phyloP scores from a whole-genome alignment of 1,284 basidiomycete genomes.

The Sanghuangporus weigelae region DNA sequence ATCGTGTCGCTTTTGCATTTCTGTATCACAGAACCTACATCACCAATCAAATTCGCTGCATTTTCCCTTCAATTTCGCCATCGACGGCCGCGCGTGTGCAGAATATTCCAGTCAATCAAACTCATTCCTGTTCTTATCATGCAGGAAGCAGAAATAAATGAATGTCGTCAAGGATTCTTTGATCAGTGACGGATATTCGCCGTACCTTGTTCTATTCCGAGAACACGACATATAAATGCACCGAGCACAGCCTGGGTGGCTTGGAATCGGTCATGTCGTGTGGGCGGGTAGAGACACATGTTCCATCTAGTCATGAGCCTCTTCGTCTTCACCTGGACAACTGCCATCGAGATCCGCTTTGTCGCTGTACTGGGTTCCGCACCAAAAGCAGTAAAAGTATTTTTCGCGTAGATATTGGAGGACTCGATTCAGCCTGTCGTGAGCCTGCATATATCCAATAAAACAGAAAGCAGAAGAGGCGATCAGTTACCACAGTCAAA shows the following conservation, averaged over 20 bases:
- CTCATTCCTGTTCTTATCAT: neutral
- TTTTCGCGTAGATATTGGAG: slow-evolving; percentile 67
- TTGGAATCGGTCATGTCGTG: neutral
- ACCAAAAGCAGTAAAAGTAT: slow-evolving; percentile 83
- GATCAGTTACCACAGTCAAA: slow-evolving; percentile 6
- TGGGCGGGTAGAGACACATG: neutral
- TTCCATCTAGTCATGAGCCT: slow-evolving; percentile 46
- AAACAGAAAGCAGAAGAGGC: slow-evolving; percentile 15
- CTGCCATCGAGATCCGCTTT: slow-evolving; percentile 54
- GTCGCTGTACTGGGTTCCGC: slow-evolving; percentile 68
- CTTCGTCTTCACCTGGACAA: slow-evolving; percentile 75
- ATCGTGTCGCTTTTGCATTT: neutral
- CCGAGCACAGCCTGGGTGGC: neutral
- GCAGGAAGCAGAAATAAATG: neutral
- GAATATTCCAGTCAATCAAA: neutral
- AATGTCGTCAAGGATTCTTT: neutral
- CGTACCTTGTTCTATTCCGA: neutral
- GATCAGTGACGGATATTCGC: neutral
- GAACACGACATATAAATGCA: neutral
- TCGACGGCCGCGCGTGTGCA: neutral
- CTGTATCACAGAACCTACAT: slow-evolving; percentile 1
- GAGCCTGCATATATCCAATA: slow-evolving; percentile 41
- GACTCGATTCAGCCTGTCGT: slow-evolving; percentile 61
- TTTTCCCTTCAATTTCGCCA: neutral
- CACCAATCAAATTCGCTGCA: neutral